Conservation (phyloP, 2,329 filamentous ascomycete genomes). For the Aspergillus texensis region DNA sequence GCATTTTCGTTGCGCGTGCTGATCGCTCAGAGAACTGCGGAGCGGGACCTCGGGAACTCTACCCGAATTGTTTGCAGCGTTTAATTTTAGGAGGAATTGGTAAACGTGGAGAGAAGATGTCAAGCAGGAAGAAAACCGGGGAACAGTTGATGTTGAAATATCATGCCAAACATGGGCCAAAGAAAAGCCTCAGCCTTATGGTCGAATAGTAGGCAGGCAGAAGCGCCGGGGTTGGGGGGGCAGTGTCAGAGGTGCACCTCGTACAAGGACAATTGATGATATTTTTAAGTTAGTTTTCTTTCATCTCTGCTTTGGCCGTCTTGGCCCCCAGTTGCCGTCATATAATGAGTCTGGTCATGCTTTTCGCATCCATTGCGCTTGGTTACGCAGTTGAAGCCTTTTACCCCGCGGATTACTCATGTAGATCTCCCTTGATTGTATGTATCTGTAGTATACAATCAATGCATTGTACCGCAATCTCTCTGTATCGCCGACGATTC, state of each 20-base stretch:
- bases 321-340: background rate
- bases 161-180: background rate
- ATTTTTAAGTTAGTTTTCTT: background rate
- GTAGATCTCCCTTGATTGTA: background rate
- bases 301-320: background rate
- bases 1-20: conserved; percentile 47
- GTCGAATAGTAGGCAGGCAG: conserved; percentile 1
- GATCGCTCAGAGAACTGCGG: background rate
- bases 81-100: background rate
- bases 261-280: background rate
- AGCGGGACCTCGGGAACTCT: background rate
- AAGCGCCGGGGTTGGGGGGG: conserved; percentile 3
- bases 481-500: background rate
- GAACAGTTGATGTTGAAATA: background rate
- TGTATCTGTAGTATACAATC: background rate
- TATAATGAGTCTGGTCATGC: background rate
- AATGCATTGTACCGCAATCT: background rate
- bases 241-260: background rate
- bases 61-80: background rate
- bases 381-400: background rate
- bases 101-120: background rate
- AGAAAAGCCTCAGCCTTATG: background rate
- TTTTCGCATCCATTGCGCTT: background rate
- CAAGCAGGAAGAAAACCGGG: background rate
- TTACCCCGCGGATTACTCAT: background rate